Evolutionary conservation across 768 basidiomycete genomes (phyloP).

Genomic region (Psilocybe azurescens): DNA sequence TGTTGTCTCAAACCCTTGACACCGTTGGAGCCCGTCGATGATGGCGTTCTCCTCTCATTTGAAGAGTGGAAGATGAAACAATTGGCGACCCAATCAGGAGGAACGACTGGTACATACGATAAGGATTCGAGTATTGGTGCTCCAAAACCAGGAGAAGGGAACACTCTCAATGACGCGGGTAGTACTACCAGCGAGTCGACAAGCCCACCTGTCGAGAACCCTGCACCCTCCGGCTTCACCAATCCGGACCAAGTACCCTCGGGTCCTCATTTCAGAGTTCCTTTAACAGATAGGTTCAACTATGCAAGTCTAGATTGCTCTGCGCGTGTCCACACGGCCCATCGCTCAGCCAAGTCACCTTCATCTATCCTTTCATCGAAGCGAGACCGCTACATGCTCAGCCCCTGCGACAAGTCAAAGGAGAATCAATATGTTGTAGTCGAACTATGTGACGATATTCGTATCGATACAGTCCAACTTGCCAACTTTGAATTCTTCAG

Average conservation of each 20-base stretch:
- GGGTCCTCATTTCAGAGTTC: slow-evolving; percentile 48
- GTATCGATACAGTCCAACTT: slow-evolving; percentile 94
- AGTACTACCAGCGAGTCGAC: slow-evolving; percentile 10
- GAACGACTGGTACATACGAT: slow-evolving; percentile 31
- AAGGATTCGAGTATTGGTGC: slow-evolving; percentile 28
- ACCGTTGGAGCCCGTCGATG: slow-evolving; percentile 55
- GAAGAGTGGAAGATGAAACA: slow-evolving; percentile 89
- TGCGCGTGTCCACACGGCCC: slow-evolving; percentile 86
- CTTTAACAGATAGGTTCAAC: slow-evolving; percentile 89
- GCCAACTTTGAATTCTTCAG: slow-evolving; percentile 99
- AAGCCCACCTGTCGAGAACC: slow-evolving; percentile 6
- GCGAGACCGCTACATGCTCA: slow-evolving; percentile 96
- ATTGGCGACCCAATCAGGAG: slow-evolving; percentile 41
- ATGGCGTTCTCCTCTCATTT: slow-evolving; percentile 77
- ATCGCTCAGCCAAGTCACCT: slow-evolving; percentile 81
- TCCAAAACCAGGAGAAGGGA: slow-evolving; percentile 6
- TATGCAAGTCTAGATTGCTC: slow-evolving; percentile 94
- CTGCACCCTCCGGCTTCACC: slow-evolving; percentile 3
- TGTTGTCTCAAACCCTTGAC: slow-evolving; percentile 70
- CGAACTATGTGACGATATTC: slow-evolving; percentile 96
- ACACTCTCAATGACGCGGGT: slow-evolving; percentile 7
- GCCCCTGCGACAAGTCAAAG: slow-evolving; percentile 75
- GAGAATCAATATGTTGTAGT: slow-evolving; percentile 83
- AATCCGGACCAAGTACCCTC: slow-evolving; percentile 13
- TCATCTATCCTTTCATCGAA: slow-evolving; percentile 87